Evolutionary conservation across 2,329 filamentous ascomycete species (phyloP).

Genomic region (Pseudogymnoascus sp.): DNA sequence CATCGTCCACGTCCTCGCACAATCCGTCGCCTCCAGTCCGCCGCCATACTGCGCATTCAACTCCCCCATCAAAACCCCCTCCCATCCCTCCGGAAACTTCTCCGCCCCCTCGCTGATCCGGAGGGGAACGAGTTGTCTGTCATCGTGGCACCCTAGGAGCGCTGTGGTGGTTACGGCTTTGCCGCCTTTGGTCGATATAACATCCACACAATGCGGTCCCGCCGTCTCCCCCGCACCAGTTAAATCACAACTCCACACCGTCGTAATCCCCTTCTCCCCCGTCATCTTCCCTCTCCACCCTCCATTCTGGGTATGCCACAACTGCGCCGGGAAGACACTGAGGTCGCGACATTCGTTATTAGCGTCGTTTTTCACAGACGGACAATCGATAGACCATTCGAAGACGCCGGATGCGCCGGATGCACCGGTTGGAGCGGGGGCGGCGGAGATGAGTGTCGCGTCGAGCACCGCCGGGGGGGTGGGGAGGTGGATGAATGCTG

Average conservation of each 20-base stretch:
- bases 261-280: neutral
- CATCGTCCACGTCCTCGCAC: neutral
- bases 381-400: neutral
- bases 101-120: neutral
- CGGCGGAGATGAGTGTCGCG: neutral
- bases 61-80: neutral
- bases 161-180: neutral
- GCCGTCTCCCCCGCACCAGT: neutral
- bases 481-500: constrained; percentile 30
- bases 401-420: neutral
- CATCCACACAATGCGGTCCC: neutral
- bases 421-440: neutral
- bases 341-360: neutral
- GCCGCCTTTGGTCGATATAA: neutral
- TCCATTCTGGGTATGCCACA: neutral
- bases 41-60: neutral
- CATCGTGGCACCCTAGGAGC: neutral
- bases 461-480: constrained; percentile 2
- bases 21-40: neutral
- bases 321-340: neutral
- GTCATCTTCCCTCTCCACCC: neutral
- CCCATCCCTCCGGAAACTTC: neutral
- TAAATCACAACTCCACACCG: neutral
- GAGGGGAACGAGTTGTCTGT: neutral
- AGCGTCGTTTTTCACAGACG: neutral